Evolutionary conservation across 495 filamentous ascomycete species (phyloP).

Genomic region (Aspergillus conjunctus): DNA sequence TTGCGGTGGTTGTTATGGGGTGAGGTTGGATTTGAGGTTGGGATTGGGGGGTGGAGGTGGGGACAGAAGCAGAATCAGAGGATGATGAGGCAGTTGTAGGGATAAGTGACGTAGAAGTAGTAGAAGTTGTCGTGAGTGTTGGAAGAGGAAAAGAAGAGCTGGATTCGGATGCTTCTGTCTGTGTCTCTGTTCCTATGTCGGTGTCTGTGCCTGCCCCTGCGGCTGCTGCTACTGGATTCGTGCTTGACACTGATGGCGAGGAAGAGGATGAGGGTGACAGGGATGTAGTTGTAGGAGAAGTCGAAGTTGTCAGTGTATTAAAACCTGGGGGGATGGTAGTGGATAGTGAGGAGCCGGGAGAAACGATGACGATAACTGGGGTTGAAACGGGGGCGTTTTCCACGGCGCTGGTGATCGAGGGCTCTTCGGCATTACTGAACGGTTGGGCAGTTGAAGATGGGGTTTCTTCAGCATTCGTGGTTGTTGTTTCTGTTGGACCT

Average conservation of each 20-base stretch:
- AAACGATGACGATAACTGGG: not conserved
- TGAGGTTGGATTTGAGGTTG: not conserved
- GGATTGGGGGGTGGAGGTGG: not conserved
- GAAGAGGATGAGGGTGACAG: not conserved
- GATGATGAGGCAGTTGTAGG: not conserved
- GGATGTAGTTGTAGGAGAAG: too few species aligned
- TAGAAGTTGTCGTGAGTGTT: not conserved
- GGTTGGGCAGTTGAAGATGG: not conserved
- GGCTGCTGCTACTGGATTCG: not conserved
- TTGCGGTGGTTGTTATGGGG: slow-evolving; percentile 1
- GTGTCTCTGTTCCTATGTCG: not conserved
- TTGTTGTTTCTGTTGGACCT: not conserved
- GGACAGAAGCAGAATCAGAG: not conserved
- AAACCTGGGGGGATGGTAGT: not conserved
- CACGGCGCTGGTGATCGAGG: not conserved
- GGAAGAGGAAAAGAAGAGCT: not conserved
- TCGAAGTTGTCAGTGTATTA: not conserved
- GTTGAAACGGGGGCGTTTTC: not conserved
- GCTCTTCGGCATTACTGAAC: not conserved
- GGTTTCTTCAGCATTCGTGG: not conserved
- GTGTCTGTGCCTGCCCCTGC: not conserved
- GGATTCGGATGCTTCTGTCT: not conserved
- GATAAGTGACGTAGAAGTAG: not conserved
- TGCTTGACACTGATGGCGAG: not conserved
- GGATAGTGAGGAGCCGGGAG: not conserved